Conservation (phyloP, 352 stramenopile species). For the Phytopythium helicoides region DNA sequence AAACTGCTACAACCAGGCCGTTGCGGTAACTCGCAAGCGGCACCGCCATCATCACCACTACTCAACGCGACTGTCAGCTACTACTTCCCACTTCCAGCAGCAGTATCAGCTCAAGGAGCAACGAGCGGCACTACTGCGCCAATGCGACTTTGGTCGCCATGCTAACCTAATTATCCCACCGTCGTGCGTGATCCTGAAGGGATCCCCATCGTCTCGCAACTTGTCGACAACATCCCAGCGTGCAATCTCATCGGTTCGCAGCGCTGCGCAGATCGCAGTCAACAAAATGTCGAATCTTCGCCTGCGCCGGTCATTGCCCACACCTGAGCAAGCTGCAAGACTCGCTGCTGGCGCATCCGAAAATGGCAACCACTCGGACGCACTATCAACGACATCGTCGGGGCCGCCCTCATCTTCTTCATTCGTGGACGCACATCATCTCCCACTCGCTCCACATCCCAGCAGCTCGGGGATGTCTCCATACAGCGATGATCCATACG, state of each 20-base stretch:
- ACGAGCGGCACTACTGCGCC: constrained; percentile 31
- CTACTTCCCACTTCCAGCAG: background rate
- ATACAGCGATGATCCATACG: background rate
- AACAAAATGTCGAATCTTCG: constrained; percentile 72
- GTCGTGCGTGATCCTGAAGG: constrained; percentile 50
- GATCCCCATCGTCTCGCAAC: constrained; percentile 9
- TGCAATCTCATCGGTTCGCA: constrained; percentile 66
- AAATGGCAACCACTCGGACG: background rate
- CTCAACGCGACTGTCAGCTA: constrained; percentile 1
- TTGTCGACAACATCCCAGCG: constrained; percentile 58
- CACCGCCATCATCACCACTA: constrained; percentile 15
- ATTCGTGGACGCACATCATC: background rate
- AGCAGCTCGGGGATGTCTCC: background rate
- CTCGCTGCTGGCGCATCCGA: background rate
- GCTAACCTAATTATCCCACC: constrained; percentile 64
- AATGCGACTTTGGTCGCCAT: constrained; percentile 73
- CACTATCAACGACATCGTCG: background rate
- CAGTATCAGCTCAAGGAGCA: constrained; percentile 6
- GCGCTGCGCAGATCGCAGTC: constrained; percentile 62
- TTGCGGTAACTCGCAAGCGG: constrained; percentile 17
- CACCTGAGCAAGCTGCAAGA: background rate
- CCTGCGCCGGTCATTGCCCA: constrained; percentile 27
- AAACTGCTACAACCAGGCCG: constrained; percentile 57
- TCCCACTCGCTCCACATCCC: background rate
- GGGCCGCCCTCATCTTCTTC: background rate